A percentile compares a stretch with the other conserved stretches of the same genome.
These are phyloP conservation scores for Phaseolus lunatus DNA, from an alignment of 306 rosid species.

Conservation along the genomic window DNA sequence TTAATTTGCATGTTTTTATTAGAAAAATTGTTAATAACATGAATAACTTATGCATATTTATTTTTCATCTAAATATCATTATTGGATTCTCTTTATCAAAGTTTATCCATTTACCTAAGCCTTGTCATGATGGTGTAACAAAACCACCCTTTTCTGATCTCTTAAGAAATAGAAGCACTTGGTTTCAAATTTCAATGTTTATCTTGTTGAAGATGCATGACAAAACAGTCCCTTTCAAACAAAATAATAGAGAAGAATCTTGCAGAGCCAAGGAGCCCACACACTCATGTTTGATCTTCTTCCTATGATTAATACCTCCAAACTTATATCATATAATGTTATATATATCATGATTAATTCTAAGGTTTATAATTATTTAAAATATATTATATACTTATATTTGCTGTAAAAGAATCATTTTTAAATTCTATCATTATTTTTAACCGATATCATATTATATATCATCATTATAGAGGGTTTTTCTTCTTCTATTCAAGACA, in stretches of 20 bases:
- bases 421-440: background rate
- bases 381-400: too few species aligned
- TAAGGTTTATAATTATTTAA: background rate
- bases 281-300: background rate
- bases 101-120: background rate
- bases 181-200: slow-evolving; percentile 22
- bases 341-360: background rate
- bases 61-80: too few species aligned
- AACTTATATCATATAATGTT: background rate
- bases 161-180: background rate
- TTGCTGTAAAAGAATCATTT: too few species aligned
- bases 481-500: too few species aligned
- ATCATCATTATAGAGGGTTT: too few species aligned
- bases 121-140: background rate
- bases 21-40: too few species aligned
- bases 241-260: slow-evolving; percentile 28
- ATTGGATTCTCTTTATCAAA: background rate
- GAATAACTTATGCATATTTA: too few species aligned
- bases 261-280: background rate
- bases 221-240: background rate
- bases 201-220: slow-evolving; percentile 3
- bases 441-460: background rate
- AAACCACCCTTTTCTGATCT: background rate
- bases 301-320: background rate
- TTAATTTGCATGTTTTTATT: too few species aligned